Evolutionary conservation across 345 rosid species (phyloP).

Genomic region (Citrus inodora): DNA sequence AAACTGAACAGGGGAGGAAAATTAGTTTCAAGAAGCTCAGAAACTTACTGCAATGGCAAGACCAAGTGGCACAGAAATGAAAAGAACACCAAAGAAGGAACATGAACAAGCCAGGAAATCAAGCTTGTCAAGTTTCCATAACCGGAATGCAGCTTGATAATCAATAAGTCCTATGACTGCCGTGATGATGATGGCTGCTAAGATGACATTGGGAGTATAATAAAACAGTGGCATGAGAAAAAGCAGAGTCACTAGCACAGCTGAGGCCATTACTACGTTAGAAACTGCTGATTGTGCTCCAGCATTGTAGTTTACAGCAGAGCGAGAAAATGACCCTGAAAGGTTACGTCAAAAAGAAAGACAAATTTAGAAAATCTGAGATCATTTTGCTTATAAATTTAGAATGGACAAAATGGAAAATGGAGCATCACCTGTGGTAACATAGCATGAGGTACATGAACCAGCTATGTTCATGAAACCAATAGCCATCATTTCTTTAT

Average conservation of each 20-base stretch:
- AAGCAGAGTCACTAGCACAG: slow-evolving; percentile 85
- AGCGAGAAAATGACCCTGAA: slow-evolving; percentile 92
- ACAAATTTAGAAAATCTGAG: slow-evolving; percentile 3
- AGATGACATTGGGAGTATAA: slow-evolving; percentile 84
- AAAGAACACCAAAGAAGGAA: slow-evolving; percentile 92
- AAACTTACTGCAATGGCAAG: slow-evolving; percentile 80
- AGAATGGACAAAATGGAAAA: background rate
- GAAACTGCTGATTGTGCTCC: slow-evolving; percentile 88
- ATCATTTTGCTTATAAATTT: background rate
- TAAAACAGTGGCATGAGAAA: slow-evolving; percentile 94
- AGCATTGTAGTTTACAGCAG: slow-evolving; percentile 90
- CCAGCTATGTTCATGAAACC: slow-evolving; percentile 97
- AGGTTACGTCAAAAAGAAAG: background rate
- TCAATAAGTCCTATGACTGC: slow-evolving; percentile 93
- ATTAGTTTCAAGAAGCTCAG: background rate
- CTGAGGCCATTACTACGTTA: slow-evolving; percentile 75
- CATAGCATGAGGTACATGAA: slow-evolving; percentile 88
- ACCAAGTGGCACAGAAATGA: slow-evolving; percentile 89
- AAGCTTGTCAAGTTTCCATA: slow-evolving; percentile 94
- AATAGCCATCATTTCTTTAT: slow-evolving; percentile 98
- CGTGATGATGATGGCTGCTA: slow-evolving; percentile 86
- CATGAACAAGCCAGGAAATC: slow-evolving; percentile 83
- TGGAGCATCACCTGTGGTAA: slow-evolving; percentile 62
- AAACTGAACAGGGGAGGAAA: background rate
- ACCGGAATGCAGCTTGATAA: slow-evolving; percentile 52